Base-by-base conservation (phyloP, 805 yeast species). In the Sugiyamaella marilandica region DNA sequence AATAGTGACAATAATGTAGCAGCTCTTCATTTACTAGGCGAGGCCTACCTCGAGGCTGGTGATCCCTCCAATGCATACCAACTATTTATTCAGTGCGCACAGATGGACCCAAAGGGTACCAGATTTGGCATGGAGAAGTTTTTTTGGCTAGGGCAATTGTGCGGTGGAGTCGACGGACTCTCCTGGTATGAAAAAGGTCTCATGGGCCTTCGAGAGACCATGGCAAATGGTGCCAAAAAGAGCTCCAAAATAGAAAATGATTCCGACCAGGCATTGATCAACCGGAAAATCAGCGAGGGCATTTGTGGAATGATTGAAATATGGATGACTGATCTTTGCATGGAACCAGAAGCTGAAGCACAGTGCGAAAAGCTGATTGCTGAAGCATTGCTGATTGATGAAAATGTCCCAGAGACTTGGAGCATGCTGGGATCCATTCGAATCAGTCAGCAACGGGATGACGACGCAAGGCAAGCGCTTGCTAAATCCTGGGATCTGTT, bases 281-380 rank as follows among this genome's bases (percentile, higher is more conserved):
- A 62, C 14, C 66, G 77, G 16, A 87, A 85, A 65, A 65, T 88
- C 46, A 81, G 85, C 57, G 86, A 83, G 64, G 96, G 92, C 0
- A 72, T 88, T 26, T 83, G 92, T 59, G 84, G 96, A 5, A 78
- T 85, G 72, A 86, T 94, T 63, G 99, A 92, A 57, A 63, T 65
- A 47, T 91, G 96, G 96, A 88, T 90, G 97, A 92, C 98, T 1
- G 97, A 92, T 72, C 73, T 91, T 58, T 91, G 98, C 73, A 89
- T 91, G 96, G 95, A 88, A 62, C 82, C 82, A 2, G 83, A 84
- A 59, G 98, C 98, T 1, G 98, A 94, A 69, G 19, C 67, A 8
- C 77, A 81, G 66, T 94, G 98, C 70, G 86, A 90, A 61, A 75
- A 75, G 51, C 74, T 87, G 58, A 84, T 91, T 51, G 69, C 78